Percentiles rank a stretch among this genome's conserved stretches.
phyloP scores from a whole-genome alignment of 2,329 filamentous ascomycete genomes.

The Colletotrichum siamense region DNA sequence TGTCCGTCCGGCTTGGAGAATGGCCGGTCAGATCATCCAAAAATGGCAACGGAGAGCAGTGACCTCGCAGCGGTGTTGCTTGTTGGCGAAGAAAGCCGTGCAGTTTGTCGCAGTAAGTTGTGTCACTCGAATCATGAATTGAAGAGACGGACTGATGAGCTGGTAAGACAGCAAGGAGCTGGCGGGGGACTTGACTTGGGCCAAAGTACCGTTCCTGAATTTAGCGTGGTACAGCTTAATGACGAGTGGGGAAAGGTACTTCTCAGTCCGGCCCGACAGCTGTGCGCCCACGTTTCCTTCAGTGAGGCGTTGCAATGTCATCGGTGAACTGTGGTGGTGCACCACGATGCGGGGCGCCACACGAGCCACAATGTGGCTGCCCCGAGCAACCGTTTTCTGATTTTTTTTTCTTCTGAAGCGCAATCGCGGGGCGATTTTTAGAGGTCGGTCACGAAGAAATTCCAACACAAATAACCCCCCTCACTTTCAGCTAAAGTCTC shows the following conservation, averaged over 20 bases:
- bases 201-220: neutral
- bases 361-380: slow-evolving; percentile 20
- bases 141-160: neutral
- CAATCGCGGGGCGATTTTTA: neutral
- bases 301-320: neutral
- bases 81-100: neutral
- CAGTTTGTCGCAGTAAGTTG: neutral
- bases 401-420: slow-evolving; percentile 1
- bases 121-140: neutral
- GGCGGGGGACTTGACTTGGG: neutral
- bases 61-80: neutral
- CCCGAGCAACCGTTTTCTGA: slow-evolving; percentile 4
- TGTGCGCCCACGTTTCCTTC: neutral
- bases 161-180: neutral
- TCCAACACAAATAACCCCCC: neutral
- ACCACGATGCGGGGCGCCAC: neutral
- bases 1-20: slow-evolving; percentile 2
- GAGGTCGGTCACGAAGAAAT: slow-evolving; percentile 1
- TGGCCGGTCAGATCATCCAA: neutral
- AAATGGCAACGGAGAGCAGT: neutral
- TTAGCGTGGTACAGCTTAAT: neutral
- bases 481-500: neutral
- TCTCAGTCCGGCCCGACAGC: neutral
- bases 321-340: neutral
- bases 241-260: neutral